Percentiles rank a stretch among this genome's conserved stretches.
phyloP scores from a whole-genome alignment of 2,329 filamentous ascomycete species.

The Apiospora sp. region DNA sequence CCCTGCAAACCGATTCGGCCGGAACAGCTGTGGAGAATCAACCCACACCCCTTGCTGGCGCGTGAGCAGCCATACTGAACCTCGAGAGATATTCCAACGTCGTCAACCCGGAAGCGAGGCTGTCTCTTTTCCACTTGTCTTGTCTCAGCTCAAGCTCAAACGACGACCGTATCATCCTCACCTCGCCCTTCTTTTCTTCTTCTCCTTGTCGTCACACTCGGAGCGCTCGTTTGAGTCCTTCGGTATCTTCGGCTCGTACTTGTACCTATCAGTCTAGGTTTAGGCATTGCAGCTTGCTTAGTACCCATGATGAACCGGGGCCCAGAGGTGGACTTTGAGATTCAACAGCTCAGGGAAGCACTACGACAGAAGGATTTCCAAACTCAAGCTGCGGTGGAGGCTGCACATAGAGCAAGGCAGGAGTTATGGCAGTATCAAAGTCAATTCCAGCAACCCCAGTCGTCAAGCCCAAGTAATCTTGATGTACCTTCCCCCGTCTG shows the following conservation, averaged over 20 bases:
- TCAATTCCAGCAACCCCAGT: conserved; percentile 37
- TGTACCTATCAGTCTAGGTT: conserved; percentile 7
- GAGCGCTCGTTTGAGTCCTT: neutral
- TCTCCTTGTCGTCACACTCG: neutral
- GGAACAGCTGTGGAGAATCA: conserved; percentile 16
- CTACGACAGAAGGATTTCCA: conserved; percentile 33
- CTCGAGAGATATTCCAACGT: conserved; percentile 5
- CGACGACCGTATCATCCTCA: conserved; percentile 1
- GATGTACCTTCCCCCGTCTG: conserved; percentile 33
- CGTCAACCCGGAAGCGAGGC: conserved; percentile 9
- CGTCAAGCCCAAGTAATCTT: conserved; percentile 34
- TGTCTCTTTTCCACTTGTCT: neutral
- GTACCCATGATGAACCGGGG: conserved; percentile 36
- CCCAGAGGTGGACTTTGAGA: conserved; percentile 38
- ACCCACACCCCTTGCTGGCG: conserved; percentile 21
- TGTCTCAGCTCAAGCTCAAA: conserved; percentile 1
- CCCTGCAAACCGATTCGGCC: conserved; percentile 1
- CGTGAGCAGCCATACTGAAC: conserved; percentile 9
- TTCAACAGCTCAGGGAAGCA: conserved; percentile 38
- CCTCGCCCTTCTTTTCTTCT: conserved; percentile 5
- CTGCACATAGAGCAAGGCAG: conserved; percentile 35
- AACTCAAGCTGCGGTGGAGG: conserved; percentile 34
- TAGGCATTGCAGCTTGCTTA: conserved; percentile 20
- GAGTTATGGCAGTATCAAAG: conserved; percentile 38
- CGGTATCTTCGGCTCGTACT: conserved; percentile 11